Base-by-base conservation (phyloP, 176 grass and related monocot genomes). In the Musa troglodytarum region DNA sequence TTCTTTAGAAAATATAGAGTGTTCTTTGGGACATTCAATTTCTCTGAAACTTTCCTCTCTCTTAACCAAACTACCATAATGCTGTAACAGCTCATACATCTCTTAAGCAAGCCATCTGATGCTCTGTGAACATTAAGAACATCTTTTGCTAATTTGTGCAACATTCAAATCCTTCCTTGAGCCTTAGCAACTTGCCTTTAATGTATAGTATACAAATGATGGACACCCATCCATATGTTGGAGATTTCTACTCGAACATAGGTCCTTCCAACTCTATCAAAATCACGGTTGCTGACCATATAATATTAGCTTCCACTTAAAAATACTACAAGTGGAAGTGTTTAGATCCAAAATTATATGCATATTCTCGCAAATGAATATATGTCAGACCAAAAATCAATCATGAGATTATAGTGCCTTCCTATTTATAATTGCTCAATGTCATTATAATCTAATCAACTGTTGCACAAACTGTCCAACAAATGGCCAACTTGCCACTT, bases 401-500 rank as follows among this genome's bases (percentile, higher is more conserved):
- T 20, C 16, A 70, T 50, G 1, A 51, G 20, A 29, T 29, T 9
- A 19, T 16, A 70, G 11, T 50, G n/a, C 16, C 19, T 20, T 16
- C 17, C 68, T 50, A n/a, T 19, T n/a, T n/a, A 50, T 50, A 70
- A 50, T 10, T 59, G 16, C 13, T n/a, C 1, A 50, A 50, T 50
- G 29, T 20, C 1, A 70, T 10, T 20, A 50, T n/a, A 50, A 70
- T 70, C 0, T 16, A 50, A 70, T 23, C 10, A 50, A 50, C 13
- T 65, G 20, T 70, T 34, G 17, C 8, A 20, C 52, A 49, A 65
- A 56, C 20, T 77, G 9, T 9, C 11, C 67, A 17, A 68, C 54
- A 28, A 81, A 71, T 83, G 63, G 59, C 82, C 17, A 77, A 82
- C 19, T 74, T 88, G 93, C 94, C 94, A 75, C 81, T 86, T 81